Base-by-base conservation (phyloP, 1,284 basidiomycete genomes). In the Rhodofomes roseus region DNA sequence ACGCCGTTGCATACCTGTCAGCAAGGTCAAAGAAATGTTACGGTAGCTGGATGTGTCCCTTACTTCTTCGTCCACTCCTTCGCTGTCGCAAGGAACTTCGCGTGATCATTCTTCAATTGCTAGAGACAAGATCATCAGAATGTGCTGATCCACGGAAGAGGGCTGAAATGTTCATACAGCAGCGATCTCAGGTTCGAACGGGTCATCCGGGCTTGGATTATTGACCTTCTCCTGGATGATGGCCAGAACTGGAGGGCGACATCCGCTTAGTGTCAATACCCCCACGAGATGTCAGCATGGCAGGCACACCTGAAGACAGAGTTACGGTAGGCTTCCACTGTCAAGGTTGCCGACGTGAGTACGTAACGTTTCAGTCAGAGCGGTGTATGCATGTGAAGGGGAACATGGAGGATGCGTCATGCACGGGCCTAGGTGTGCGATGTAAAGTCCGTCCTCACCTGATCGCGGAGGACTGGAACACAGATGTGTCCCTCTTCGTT, bases 241-340 rank as follows among this genome's bases (percentile, higher is more conserved):
- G 25, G 80, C 75, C 31, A 96, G 79, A 4, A 96, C 93, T 95
- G 60, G 5, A 29, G 31, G n/a, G 12, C 8, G 44, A 37, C 20
- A 14, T 31, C 12, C 50, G 39, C 55, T 4, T 25, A 56, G 31
- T n/a, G 52, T 36, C 4, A 18, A 27, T 1, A 18, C 11, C 34
- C 18, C 50, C 41, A 56, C 27, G 18, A 36, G 23, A 25, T 46
- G 20, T 3, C 11, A 36, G 34, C 34, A 7, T 12, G 55, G 41
- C 20, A n/a, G 39, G 62, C 66, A 20, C 65, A 89, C 93, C 89
- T 55, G 84, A 83, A 8, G 84, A 81, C 66, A 95, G 77, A 48
- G 89, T 90, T 56, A 93, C 86, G 8, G 90, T 86, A 18, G 94
- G 94, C 74, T 95, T 96, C 94, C 94, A 96, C 92, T 95, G 62